phyloP scores from a whole-genome alignment of 495 filamentous ascomycete species.

The Talaromyces wortmannii region DNA sequence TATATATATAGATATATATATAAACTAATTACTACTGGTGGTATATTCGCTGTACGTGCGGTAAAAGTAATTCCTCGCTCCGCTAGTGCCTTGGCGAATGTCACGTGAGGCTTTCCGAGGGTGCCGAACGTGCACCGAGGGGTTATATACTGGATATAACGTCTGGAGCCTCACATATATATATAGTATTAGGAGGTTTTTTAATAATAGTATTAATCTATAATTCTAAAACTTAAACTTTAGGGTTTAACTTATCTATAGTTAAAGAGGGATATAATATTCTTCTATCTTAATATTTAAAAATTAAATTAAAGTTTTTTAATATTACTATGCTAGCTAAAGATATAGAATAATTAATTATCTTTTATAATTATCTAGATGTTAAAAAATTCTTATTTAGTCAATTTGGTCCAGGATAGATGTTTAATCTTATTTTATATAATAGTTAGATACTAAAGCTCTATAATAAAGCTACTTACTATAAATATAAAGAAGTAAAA shows the following conservation, averaged over 20 bases:
- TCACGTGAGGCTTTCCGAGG: no score
- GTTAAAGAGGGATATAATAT: slow-evolving; percentile 36
- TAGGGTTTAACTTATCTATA: slow-evolving; percentile 36
- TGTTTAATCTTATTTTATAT: slow-evolving; percentile 50
- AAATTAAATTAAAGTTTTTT: slow-evolving; percentile 20
- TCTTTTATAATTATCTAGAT: slow-evolving; percentile 39
- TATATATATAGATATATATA: no score
- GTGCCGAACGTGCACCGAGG: no score
- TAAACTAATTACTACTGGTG: no score
- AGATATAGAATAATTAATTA: slow-evolving; percentile 38
- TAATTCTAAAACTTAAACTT: slow-evolving; percentile 24
- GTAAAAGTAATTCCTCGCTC: no score
- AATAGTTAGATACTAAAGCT: slow-evolving; percentile 49
- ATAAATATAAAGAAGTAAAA: slow-evolving; percentile 30
- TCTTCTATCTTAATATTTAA: slow-evolving; percentile 12
- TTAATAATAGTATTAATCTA: slow-evolving; percentile 22
- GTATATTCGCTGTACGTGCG: no score
- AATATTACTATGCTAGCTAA: slow-evolving; percentile 50
- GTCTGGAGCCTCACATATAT: no score
- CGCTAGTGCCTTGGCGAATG: no score
- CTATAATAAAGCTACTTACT: slow-evolving; percentile 33
- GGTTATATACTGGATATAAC: no score
- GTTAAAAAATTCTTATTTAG: slow-evolving; percentile 24
- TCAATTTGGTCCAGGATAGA: slow-evolving; percentile 8
- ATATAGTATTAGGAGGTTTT: slow-evolving; percentile 53